Percentiles rank a stretch among this genome's conserved stretches.
phyloP scores from a whole-genome alignment of 2,329 filamentous ascomycete species.

The Coniochaeta hoffmannii region DNA sequence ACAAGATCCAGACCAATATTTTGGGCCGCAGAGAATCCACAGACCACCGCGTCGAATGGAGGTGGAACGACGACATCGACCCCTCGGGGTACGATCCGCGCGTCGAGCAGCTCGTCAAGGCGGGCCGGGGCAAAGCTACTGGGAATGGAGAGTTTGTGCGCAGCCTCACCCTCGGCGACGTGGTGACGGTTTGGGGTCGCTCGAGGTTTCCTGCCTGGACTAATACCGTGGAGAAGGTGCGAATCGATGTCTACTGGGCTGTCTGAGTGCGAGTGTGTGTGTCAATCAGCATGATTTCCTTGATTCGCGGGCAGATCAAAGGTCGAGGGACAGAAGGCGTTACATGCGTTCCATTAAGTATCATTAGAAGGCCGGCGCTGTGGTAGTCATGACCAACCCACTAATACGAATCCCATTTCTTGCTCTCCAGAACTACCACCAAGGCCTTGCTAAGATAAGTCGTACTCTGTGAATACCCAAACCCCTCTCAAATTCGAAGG shows the following conservation, averaged over 20 bases:
- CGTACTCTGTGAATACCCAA: not conserved
- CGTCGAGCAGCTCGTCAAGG: constrained; percentile 23
- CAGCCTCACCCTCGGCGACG: constrained; percentile 49
- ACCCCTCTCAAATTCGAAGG: not conserved
- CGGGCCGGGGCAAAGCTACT: constrained; percentile 43
- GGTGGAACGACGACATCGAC: constrained; percentile 38
- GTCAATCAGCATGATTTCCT: not conserved
- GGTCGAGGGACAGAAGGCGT: too few relatives aligned
- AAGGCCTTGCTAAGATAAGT: not conserved
- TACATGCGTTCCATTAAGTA: not conserved
- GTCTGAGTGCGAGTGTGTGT: too few relatives aligned
- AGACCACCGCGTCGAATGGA: constrained; percentile 46
- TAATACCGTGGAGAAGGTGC: constrained; percentile 41
- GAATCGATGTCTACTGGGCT: constrained; percentile 53
- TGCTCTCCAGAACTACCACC: not conserved
- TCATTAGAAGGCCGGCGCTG: not conserved
- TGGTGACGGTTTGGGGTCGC: constrained; percentile 55
- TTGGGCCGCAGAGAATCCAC: constrained; percentile 24
- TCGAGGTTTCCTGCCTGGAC: constrained; percentile 47
- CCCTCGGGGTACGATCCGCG: constrained; percentile 15
- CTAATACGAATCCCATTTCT: not conserved
- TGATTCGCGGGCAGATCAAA: not conserved
- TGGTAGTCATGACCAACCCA: not conserved
- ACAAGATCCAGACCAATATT: constrained; percentile 42
- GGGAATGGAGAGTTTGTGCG: constrained; percentile 49